Evolutionary conservation across 2,329 filamentous ascomycete genomes (phyloP), one percentile per base, ranked within the genome.

Genomic region (Myotisia sp.): DNA sequence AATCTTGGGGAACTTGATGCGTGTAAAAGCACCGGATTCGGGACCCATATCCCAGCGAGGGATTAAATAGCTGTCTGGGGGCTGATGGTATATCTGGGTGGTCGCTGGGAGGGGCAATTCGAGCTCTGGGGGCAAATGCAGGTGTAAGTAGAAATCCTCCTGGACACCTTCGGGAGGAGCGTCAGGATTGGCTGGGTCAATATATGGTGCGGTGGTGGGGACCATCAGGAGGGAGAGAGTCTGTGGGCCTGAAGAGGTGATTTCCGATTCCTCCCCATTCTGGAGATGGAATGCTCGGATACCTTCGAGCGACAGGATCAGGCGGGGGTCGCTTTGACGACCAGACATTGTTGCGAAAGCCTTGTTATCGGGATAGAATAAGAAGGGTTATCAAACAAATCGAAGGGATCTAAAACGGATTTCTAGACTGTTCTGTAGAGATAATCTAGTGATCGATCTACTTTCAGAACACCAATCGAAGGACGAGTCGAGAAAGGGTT

Each of bases 21-120:
- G 72, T 13, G 87, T 94, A 53, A 95, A 95, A 12, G 85, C 83
- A 39, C 85, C 86, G 44, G 77, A 79, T 37, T 90, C 81, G 1
- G 80, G 82, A 3, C 84, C 86, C 10, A 94, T 64, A 50, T 95
- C 87, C 85, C 87, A 94, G 44, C 87, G 76, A 10, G 90, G 90
- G 42, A 98, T 93, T 29, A 95, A 67, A 53, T 95, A 95, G 64
- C 83, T 92, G 43, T 70, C 75, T 0, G 87, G 87, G 5, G 86
- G 85, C 60, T 95, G 84, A 57, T 93, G 85, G 61, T 93, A 95
- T 54, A 98, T 90, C 56, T 95, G 87, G 0, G 90, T 95, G 0
- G 86, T 95, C 12, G 87, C 87, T 8, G 90, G 90, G 9, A 95
- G 69, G 4, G 90, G 83, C 4, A 95, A 72, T 49, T 95, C 87